Evolutionary conservation across 805 yeast genomes (phyloP).

Genomic region (Candida stauntonica): DNA sequence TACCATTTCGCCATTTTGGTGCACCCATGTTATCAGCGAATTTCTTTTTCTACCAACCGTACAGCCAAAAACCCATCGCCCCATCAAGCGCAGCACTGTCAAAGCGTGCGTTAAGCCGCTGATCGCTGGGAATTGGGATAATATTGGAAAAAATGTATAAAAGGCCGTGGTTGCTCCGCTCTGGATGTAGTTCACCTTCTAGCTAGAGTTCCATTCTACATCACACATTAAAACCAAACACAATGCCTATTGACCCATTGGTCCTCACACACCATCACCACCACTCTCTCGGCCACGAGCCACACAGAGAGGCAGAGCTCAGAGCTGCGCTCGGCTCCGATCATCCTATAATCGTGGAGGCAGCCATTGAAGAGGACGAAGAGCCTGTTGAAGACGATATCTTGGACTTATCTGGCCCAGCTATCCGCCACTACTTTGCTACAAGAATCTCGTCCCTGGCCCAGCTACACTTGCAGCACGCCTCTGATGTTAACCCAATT

Average conservation of each 20-base stretch:
- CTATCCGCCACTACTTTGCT: constrained; percentile 15
- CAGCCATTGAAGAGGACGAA: neutral
- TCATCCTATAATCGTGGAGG: constrained; percentile 1
- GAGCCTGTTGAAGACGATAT: constrained; percentile 7
- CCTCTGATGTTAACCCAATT: constrained; percentile 39
- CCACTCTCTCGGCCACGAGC: constrained; percentile 4
- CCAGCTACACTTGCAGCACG: constrained; percentile 22
- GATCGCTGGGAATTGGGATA: no score
- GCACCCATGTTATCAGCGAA: no score
- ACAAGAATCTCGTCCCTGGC: constrained; percentile 26
- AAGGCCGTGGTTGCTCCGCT: no score
- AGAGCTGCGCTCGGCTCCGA: constrained; percentile 1
- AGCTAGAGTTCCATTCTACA: no score
- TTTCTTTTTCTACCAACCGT: no score
- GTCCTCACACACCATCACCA: constrained; percentile 11
- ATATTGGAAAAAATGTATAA: no score
- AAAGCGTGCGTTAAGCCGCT: no score
- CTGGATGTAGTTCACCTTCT: no score
- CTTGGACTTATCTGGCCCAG: constrained; percentile 4
- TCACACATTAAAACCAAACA: neutral
- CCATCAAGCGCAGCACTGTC: no score
- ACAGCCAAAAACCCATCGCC: no score
- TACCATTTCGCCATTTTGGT: no score
- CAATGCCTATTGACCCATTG: constrained; percentile 13
- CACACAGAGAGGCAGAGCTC: constrained; percentile 2